Base-by-base conservation (phyloP, 2,329 filamentous ascomycete genomes). In the Colletotrichum limetticola region DNA sequence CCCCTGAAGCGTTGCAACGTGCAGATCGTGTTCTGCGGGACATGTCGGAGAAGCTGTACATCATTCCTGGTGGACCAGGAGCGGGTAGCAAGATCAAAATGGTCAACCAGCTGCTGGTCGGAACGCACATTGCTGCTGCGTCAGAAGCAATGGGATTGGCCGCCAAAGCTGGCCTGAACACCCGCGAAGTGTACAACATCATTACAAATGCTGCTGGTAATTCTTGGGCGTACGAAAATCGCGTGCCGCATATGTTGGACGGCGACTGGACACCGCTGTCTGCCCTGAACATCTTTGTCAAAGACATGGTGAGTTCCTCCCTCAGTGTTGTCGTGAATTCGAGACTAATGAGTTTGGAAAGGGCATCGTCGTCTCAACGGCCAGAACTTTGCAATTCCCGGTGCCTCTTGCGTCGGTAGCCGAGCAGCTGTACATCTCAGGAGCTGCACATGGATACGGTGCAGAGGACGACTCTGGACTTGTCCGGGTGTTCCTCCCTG, bases 201-300 rank as follows among this genome's bases (percentile, higher is more conserved):
- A 79, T 81, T 37, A 74, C 63, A 24, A 78, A 76, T 37, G 78
- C 79, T 2, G 79, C 79, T 2, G 80, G 80, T 7, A 78, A 71
- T 42, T 86, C 85, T 75, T 90, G 86, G 84, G 89, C 90, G 82
- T 90, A 90, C 81, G 86, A 87, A 76, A 87, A 89, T 76, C 81
- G 88, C n/a, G 86, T 85, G 16, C 85, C 86, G 53, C 86, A 86
- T 76, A 87, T 89, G 81, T 78, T 91, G 52, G 82, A 83, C 24
- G 84, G 86, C 67, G 86, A 89, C 75, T 86, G 85, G 80, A 79
- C 77, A 16, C 76, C 82, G 19, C 76, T 79, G 37, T 81, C 80
- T 8, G 79, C 83, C 1, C 71, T 85, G 22, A 77, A 79, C 55
- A 82, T 82, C 16, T 81, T 83, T 26, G 76, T 81, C 2, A 80